Conservation (phyloP, 2,329 filamentous ascomycete species). For the Sporothrix brasiliensis region DNA sequence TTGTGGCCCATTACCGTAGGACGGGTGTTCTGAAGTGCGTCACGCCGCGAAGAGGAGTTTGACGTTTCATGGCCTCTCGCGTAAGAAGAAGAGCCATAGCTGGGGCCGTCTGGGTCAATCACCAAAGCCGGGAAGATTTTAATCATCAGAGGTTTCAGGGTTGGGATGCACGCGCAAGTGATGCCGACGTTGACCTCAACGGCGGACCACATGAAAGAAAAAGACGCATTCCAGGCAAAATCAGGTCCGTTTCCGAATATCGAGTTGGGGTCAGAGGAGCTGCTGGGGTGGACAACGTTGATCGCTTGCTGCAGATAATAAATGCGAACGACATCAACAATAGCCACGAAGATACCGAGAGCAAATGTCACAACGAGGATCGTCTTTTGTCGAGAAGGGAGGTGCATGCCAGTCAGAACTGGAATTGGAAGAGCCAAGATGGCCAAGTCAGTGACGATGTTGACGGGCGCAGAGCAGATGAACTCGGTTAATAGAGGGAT, state of each 20-base stretch:
- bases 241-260: conserved; percentile 57
- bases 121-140: conserved; percentile 61
- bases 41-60: conserved; percentile 5
- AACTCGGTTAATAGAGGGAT: conserved; percentile 65
- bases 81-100: conserved; percentile 38
- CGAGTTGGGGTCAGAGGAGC: conserved; percentile 46
- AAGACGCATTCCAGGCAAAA: conserved; percentile 73
- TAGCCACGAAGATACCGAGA: conserved; percentile 81
- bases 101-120: conserved; percentile 54
- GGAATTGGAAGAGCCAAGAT: conserved; percentile 87
- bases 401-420: conserved; percentile 80
- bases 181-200: conserved; percentile 91
- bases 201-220: conserved; percentile 91
- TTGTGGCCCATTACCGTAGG: not conserved
- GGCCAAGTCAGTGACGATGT: conserved; percentile 87
- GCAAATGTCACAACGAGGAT: conserved; percentile 85
- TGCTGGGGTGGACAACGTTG: conserved; percentile 43
- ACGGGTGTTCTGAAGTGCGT: not conserved
- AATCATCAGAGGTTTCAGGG: conserved; percentile 81
- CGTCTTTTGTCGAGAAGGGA: conserved; percentile 83
- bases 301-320: conserved; percentile 83
- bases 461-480: conserved; percentile 80
- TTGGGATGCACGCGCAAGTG: conserved; percentile 89
- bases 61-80: conserved; percentile 11
- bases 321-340: conserved; percentile 86